Conservation (phyloP, 352 stramenopile species). For the Blastocystis sp. region DNA sequence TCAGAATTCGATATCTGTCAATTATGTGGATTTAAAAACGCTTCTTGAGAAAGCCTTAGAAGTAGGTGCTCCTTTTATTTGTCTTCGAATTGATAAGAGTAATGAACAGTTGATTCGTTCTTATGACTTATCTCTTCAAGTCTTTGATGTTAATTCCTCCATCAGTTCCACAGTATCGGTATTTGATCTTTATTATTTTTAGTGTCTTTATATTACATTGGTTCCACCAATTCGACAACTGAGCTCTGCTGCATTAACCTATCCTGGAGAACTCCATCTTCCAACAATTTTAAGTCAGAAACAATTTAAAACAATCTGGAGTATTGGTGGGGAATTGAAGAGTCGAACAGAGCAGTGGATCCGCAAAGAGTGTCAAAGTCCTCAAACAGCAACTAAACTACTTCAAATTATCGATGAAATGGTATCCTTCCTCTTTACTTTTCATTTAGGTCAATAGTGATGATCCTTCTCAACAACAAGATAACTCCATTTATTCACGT, state of each 20-base stretch:
- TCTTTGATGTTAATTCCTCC: not conserved
- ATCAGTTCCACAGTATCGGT: not conserved
- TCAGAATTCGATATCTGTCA: not conserved
- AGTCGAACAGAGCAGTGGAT: conserved; percentile 21
- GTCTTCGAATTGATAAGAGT: not conserved
- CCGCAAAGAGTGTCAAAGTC: not conserved
- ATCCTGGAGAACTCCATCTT: not conserved
- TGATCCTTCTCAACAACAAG: not conserved
- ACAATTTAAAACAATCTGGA: conserved; percentile 43
- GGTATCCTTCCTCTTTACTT: not conserved
- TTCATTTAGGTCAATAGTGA: not conserved
- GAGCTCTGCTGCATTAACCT: not conserved
- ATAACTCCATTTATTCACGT: conserved; percentile 2
- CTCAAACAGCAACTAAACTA: not conserved
- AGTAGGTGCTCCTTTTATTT: not conserved
- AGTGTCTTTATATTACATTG: not conserved
- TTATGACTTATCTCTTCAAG: not conserved
- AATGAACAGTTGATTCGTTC: not conserved
- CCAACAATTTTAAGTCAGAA: conserved; percentile 35
- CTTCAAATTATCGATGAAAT: not conserved
- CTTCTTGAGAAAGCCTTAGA: not conserved
- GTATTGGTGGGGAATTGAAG: not conserved
- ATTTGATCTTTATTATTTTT: not conserved
- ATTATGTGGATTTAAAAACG: not conserved
- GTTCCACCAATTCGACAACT: not conserved